Evolutionary conservation across 257 asterid species (phyloP).

Genomic region (Voacanga thouarsii): DNA sequence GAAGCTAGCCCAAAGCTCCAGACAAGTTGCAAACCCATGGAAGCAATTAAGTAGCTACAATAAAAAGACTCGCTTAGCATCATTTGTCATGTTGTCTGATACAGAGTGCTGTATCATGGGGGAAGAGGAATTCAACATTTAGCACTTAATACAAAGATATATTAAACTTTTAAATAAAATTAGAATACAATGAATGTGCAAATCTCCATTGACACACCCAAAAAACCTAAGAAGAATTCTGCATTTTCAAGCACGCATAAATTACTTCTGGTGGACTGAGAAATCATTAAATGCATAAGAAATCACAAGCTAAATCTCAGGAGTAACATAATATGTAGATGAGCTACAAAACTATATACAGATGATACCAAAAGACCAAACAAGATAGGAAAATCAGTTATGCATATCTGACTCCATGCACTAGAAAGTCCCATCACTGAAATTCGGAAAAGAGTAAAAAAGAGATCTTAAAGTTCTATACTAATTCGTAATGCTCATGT

Average conservation of each 20-base stretch:
- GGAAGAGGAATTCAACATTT: not conserved
- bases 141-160: not conserved
- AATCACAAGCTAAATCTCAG: not conserved
- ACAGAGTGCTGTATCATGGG: not conserved
- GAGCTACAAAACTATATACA: not conserved
- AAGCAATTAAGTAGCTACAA: conserved; percentile 54
- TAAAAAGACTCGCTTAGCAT: conserved; percentile 4
- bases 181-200: not conserved
- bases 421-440: not conserved
- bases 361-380: not conserved
- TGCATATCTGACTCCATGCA: not conserved
- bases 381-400: not conserved
- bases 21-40: conserved; percentile 49
- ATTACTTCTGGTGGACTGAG: not conserved
- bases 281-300: not conserved
- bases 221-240: not conserved
- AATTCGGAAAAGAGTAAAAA: not conserved
- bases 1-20: conserved; percentile 48
- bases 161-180: not conserved
- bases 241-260: not conserved
- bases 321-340: not conserved
- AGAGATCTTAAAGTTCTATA: not conserved
- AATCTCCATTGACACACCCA: not conserved
- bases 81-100: not conserved
- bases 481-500: not conserved